These are phyloP conservation scores for Penicillium fuscoglaucum DNA, from an alignment of 2,329 filamentous ascomycete genomes.

Conservation along the genomic window DNA sequence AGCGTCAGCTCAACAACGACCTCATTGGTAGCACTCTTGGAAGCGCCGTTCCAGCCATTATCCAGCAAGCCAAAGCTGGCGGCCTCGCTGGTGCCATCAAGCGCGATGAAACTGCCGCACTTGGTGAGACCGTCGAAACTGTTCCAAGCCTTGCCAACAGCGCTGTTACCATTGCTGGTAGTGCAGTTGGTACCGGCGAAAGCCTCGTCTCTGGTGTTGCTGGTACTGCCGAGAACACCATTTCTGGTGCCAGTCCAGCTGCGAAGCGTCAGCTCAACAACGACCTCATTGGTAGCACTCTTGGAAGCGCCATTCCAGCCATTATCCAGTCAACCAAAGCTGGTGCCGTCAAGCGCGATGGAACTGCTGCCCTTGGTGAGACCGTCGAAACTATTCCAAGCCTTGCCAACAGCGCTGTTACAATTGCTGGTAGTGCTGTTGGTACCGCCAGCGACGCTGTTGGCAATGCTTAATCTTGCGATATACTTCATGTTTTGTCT, in stretches of 20 bases:
- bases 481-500: neutral
- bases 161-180: conserved; percentile 12
- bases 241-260: neutral
- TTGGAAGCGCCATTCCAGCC: neutral
- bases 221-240: conserved; percentile 16
- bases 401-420: conserved; percentile 4
- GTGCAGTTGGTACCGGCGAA: conserved; percentile 19
- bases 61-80: neutral
- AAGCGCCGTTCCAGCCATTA: neutral
- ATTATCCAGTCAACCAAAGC: neutral
- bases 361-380: neutral
- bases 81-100: conserved; percentile 2
- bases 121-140: neutral
- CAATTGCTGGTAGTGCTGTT: conserved; percentile 12
- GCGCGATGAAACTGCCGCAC: conserved; percentile 9
- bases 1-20: neutral
- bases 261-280: neutral
- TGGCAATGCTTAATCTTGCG: conserved; percentile 2
- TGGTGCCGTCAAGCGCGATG: conserved; percentile 1
- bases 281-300: neutral
- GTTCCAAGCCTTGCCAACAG: conserved; percentile 18
- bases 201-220: conserved; percentile 4
- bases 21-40: neutral
- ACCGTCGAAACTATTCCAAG: neutral
- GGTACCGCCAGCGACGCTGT: conserved; percentile 14